These are phyloP conservation scores for Ophiostoma australiae DNA, from an alignment of 2,329 filamentous ascomycete genomes.

Conservation along the genomic window DNA sequence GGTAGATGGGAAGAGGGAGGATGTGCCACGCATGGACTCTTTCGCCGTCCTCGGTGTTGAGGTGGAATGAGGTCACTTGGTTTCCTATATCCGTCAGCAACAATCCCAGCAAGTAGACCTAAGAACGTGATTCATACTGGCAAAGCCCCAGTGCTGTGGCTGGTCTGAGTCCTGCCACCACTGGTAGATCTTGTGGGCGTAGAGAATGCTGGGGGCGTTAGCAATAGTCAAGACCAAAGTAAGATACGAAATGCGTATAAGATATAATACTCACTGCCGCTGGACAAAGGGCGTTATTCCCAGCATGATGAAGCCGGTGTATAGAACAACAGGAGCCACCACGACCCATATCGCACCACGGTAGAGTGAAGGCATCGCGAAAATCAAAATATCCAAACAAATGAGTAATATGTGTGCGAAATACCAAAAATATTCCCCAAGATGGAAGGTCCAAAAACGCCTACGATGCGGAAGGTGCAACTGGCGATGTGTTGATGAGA, in stretches of 20 bases:
- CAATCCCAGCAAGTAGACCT: background rate
- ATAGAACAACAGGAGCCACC: constrained; percentile 31
- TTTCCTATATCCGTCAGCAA: constrained; percentile 51
- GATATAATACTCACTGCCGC: constrained; percentile 59
- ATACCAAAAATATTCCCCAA: constrained; percentile 15
- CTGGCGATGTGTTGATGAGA: background rate
- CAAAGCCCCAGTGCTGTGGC: constrained; percentile 81
- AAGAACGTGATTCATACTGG: constrained; percentile 50
- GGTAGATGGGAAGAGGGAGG: constrained; percentile 71
- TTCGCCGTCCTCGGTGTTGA: constrained; percentile 70
- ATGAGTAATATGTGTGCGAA: background rate
- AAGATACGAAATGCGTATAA: no score
- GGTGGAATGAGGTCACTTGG: constrained; percentile 80
- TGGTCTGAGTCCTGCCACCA: constrained; percentile 68
- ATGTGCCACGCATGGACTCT: constrained; percentile 87
- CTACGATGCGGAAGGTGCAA: background rate
- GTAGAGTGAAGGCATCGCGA: constrained; percentile 21
- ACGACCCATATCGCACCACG: constrained; percentile 49
- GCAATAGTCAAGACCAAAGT: background rate
- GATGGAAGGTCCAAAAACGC: constrained; percentile 1
- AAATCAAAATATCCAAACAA: constrained; percentile 14
- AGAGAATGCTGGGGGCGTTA: constrained; percentile 59
- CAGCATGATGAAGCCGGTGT: constrained; percentile 32
- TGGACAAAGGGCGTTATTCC: constrained; percentile 68
- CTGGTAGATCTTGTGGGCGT: constrained; percentile 71